A percentile compares a stretch with the other conserved stretches of the same genome.
Evolutionary conservation across 306 rosid species (phyloP).

Genomic region (Ochetophila trinervis): DNA sequence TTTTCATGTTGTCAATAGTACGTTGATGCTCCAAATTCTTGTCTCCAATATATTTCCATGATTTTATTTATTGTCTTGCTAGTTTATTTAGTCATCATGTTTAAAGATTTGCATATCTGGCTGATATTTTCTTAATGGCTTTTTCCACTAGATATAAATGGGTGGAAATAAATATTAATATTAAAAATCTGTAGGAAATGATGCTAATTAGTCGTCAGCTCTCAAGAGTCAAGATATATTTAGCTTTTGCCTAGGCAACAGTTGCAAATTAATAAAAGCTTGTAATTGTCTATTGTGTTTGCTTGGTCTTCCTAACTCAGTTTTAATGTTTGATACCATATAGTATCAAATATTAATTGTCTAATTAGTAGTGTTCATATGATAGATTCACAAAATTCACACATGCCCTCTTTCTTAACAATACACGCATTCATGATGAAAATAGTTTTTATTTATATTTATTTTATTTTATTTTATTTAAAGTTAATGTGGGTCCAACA

Average conservation of each 20-base stretch:
- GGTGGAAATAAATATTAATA: neutral
- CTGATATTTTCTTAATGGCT: neutral
- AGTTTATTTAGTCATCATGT: too few relatives aligned
- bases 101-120: neutral
- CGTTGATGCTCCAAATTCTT: constrained; percentile 14
- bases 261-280: too few relatives aligned
- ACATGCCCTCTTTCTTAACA: neutral
- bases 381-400: too few relatives aligned
- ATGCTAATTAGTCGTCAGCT: neutral
- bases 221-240: too few relatives aligned
- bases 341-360: too few relatives aligned
- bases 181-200: neutral
- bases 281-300: too few relatives aligned
- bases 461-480: too few relatives aligned
- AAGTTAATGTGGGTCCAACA: neutral
- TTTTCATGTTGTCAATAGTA: constrained; percentile 65
- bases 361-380: too few relatives aligned
- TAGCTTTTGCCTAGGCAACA: too few relatives aligned
- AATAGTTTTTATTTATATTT: too few relatives aligned
- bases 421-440: neutral
- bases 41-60: constrained; percentile 14
- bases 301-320: too few relatives aligned
- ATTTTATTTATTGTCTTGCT: neutral
- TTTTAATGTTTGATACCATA: too few relatives aligned
- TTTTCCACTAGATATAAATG: neutral